Evolutionary conservation across 1,139 yeast species (phyloP).

Genomic region (Geotrichum aggregatum): DNA sequence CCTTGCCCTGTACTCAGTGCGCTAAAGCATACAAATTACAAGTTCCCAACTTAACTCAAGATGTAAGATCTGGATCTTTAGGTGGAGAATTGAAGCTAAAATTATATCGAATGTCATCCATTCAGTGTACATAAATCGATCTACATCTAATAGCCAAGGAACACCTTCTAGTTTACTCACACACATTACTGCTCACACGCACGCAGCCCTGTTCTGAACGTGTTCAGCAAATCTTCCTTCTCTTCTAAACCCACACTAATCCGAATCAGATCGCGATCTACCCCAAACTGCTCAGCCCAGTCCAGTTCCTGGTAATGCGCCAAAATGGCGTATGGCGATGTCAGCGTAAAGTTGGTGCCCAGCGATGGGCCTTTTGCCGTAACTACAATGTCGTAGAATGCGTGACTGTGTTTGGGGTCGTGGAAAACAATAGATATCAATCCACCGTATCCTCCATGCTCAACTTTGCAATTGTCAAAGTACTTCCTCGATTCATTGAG

Average conservation of each 20-base stretch:
- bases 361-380: constrained; percentile 91
- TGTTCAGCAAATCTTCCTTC: constrained; percentile 42
- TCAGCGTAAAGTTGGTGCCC: constrained; percentile 89
- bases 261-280: constrained; percentile 73
- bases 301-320: constrained; percentile 86
- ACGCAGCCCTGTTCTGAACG: constrained; percentile 38
- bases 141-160: no score
- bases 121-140: no score
- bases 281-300: constrained; percentile 79
- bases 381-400: constrained; percentile 68
- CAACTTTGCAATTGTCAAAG: constrained; percentile 66
- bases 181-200: constrained; percentile 3
- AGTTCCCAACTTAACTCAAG: no score
- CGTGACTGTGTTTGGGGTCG: constrained; percentile 59
- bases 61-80: no score
- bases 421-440: constrained; percentile 72
- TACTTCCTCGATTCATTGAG: constrained; percentile 51
- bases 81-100: no score
- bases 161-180: no score
- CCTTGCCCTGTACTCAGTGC: background rate
- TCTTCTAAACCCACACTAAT: constrained; percentile 70
- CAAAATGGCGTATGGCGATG: constrained; percentile 84
- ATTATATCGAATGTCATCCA: no score
- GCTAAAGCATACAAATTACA: no score
- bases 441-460: constrained; percentile 90